Evolutionary conservation across 371 early-diverging fungal species (phyloP), one percentile per base, ranked within the genome.

Genomic region (Mucor sp.): DNA sequence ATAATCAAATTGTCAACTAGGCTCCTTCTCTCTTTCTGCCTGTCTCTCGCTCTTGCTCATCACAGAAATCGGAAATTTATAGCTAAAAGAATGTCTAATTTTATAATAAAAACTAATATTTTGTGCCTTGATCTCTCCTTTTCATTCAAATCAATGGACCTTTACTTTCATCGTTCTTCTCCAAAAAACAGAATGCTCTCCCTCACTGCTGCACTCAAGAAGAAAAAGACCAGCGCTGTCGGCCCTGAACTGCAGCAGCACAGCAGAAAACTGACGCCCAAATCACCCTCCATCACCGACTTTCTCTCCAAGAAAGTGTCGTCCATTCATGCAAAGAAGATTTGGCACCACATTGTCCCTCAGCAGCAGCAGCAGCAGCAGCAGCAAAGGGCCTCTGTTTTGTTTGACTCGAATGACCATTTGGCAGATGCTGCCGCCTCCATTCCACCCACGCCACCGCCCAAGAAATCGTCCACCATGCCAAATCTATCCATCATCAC

Each of bases 1-100:
- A 70, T 43, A 74, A 74, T 63, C 66, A 65, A 60, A 72, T 72
- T 33, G 59, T 72, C 37, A 37, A 58, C 39, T 71, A 44, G 19
- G 6, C 37, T 35, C 37, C 6, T 6, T 35, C 1, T 0, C 37
- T 35, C 37, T 1, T 1, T 35, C 37, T 12, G 12, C 2, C 37
- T 35, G 12, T 35, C 37, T 9, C 37, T 35, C 37, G 1, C 33
- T 6, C 33, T 33, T n/a, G 55, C 53, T n/a, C 30, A 30, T 17
- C 41, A 17, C 4, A 41, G 17, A 41, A 23, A 14, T 59, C 60
- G 66, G 61, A 66, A 66, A 66, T 66, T 66, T 67, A 33, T 30
- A 28, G 12, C 27, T 25, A 58, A 48, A 33, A 68, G 57, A 63
- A 48, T 58, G 48, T 37, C 50, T 17, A 14, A 19, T 53, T 27